These are phyloP conservation scores for Ceratocystis variospora DNA, from an alignment of 2,329 filamentous ascomycete genomes.

Conservation along the genomic window DNA sequence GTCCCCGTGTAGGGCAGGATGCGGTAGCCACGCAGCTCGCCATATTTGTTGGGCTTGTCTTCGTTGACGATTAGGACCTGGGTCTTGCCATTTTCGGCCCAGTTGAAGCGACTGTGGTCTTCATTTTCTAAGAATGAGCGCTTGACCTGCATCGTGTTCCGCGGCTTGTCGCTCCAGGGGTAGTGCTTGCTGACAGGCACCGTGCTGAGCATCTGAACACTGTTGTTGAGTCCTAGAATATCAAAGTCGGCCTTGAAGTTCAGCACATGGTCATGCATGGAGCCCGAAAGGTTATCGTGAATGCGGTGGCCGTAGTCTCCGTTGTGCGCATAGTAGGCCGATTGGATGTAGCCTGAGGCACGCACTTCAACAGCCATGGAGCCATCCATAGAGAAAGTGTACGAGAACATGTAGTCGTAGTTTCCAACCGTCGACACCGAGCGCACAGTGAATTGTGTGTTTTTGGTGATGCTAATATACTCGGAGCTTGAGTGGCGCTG, in stretches of 20 bases:
- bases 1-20: constrained; percentile 28
- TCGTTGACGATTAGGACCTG: constrained; percentile 35
- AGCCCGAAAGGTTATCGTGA: constrained; percentile 26
- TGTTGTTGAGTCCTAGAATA: constrained; percentile 27
- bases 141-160: constrained; percentile 26
- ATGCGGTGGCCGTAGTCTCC: constrained; percentile 27
- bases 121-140: constrained; percentile 22
- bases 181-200: constrained; percentile 25
- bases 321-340: constrained; percentile 26
- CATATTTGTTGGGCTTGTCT: constrained; percentile 33
- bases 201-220: constrained; percentile 26
- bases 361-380: constrained; percentile 30
- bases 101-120: constrained; percentile 25
- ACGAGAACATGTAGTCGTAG: constrained; percentile 32
- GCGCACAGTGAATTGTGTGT: constrained; percentile 23
- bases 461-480: constrained; percentile 24
- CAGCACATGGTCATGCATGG: constrained; percentile 30
- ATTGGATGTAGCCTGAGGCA: constrained; percentile 29
- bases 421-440: constrained; percentile 28
- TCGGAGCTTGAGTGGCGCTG: constrained; percentile 26
- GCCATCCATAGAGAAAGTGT: constrained; percentile 27
- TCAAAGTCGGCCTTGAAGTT: constrained; percentile 32
- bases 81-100: constrained; percentile 31
- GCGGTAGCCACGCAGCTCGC: constrained; percentile 35
- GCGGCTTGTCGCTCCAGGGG: constrained; percentile 29